Evolutionary conservation across 1,139 yeast species (phyloP).

Genomic region (Kluyveromyces marxianus): DNA sequence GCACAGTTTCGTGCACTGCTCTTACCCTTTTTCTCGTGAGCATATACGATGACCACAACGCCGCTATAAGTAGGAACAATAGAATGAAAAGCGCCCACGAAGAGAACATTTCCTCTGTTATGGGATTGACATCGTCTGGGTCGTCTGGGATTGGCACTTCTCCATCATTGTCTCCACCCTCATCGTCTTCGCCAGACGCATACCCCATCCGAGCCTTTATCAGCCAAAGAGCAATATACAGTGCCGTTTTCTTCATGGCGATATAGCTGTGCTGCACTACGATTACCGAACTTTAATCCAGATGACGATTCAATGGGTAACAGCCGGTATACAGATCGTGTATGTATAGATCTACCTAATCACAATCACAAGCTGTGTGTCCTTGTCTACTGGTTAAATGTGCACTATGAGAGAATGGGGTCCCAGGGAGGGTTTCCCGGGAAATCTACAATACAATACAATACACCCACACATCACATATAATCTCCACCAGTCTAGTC

Average conservation of each 20-base stretch:
- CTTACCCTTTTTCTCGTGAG: constrained; percentile 85
- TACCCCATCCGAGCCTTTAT: not conserved
- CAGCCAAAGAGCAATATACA: not conserved
- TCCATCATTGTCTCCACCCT: constrained; percentile 13
- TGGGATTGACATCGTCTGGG: constrained; percentile 58
- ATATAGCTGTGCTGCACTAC: no score
- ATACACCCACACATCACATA: no score
- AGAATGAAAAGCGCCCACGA: constrained; percentile 95
- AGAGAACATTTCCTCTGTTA: constrained; percentile 91
- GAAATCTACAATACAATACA: no score
- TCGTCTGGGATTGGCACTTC: constrained; percentile 23
- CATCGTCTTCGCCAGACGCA: not conserved
- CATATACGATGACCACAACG: constrained; percentile 92
- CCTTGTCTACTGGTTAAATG: no score
- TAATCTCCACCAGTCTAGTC: no score
- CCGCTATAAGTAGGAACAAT: constrained; percentile 70
- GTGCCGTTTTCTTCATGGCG: not conserved
- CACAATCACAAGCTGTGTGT: no score
- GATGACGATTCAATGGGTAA: no score
- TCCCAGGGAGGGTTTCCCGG: no score
- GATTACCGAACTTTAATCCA: no score
- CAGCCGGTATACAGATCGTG: no score
- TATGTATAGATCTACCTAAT: no score
- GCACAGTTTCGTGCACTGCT: constrained; percentile 93
- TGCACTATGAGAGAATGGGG: no score